Percentiles rank a stretch among this genome's conserved stretches.
Evolutionary conservation across 768 basidiomycete species (phyloP).

Genomic region (Tulasnella sp.): DNA sequence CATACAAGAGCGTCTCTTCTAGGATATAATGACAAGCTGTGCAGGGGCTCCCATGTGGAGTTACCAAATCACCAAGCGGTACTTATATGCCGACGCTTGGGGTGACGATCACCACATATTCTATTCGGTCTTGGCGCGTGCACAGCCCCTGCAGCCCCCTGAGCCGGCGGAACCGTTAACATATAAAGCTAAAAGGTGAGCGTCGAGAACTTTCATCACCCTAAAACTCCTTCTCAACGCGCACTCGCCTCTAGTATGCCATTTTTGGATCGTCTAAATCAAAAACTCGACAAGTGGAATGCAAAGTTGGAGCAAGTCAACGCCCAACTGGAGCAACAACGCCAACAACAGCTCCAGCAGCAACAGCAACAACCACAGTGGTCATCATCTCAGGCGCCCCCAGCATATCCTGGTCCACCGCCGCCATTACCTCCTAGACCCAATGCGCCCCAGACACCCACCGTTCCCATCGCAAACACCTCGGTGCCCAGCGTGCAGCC

Average conservation of each 20-base stretch:
- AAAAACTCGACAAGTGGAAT: constrained; percentile 1
- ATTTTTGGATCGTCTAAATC: not conserved
- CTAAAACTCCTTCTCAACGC: not conserved
- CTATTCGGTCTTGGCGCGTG: not conserved
- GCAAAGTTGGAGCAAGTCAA: not conserved
- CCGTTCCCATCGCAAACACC: not conserved
- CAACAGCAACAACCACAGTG: not conserved
- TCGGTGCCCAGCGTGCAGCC: not conserved
- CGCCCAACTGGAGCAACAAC: not conserved
- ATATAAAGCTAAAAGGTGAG: not conserved
- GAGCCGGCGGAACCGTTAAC: not conserved
- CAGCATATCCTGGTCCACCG: not conserved
- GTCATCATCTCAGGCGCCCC: not conserved
- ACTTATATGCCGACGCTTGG: not conserved
- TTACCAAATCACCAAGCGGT: not conserved
- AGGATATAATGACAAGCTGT: not conserved
- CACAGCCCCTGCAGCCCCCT: not conserved
- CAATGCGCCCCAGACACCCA: not conserved
- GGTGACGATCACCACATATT: not conserved
- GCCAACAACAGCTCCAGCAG: not conserved
- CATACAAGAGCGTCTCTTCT: not conserved
- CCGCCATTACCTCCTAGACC: not conserved
- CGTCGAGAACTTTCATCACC: not conserved
- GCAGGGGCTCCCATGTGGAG: not conserved
- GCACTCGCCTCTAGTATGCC: not conserved